phyloP scores from a whole-genome alignment of 148 eudicot species.

The Nyssa sinensis region DNA sequence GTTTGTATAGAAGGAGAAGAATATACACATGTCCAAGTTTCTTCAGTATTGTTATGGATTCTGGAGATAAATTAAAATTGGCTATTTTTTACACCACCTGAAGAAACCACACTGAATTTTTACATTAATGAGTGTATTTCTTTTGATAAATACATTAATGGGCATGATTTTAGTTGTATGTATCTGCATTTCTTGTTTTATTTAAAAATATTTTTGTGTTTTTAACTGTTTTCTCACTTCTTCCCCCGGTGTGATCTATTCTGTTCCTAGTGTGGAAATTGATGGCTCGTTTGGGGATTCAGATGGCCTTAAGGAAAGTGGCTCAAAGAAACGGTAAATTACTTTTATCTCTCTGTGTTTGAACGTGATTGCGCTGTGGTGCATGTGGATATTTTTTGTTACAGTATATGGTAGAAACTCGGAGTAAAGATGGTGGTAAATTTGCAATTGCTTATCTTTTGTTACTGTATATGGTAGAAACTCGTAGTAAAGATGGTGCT shows the following conservation, averaged over 20 bases:
- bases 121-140: neutral
- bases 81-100: neutral
- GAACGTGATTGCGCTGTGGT: neutral
- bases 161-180: neutral
- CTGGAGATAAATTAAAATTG: neutral
- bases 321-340: constrained; percentile 71
- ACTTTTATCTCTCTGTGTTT: neutral
- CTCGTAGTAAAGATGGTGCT: neutral
- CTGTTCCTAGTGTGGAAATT: constrained; percentile 48
- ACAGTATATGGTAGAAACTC: neutral
- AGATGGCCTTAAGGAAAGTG: constrained; percentile 54
- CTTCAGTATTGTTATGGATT: neutral
- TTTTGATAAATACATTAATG: no score
- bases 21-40: neutral
- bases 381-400: neutral
- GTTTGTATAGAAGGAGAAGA: neutral
- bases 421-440: neutral
- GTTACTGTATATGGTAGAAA: neutral
- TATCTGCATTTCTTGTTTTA: neutral
- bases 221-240: neutral
- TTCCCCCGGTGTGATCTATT: constrained; percentile 14
- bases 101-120: neutral
- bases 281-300: constrained; percentile 65
- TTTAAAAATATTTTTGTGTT: neutral
- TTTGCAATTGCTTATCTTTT: neutral